Percentiles rank a stretch among this genome's conserved stretches.
These are phyloP conservation scores for Torrubiella hemipterigena DNA, from an alignment of 2,329 filamentous ascomycete species.

Conservation along the genomic window DNA sequence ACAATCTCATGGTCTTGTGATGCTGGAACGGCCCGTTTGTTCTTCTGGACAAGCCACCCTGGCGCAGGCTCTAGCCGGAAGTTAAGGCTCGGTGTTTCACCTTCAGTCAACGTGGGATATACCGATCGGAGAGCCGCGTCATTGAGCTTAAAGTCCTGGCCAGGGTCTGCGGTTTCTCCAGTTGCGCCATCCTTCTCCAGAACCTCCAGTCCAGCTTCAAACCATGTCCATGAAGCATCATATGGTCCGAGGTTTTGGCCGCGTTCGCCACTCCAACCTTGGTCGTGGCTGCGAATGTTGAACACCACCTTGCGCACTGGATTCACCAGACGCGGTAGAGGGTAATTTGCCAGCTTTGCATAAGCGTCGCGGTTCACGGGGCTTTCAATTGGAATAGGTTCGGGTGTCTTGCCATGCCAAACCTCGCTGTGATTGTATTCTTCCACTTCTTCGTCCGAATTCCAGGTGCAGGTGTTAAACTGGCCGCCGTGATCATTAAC, in stretches of 20 bases:
- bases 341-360: constrained; percentile 22
- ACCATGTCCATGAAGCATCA: constrained; percentile 45
- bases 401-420: constrained; percentile 2
- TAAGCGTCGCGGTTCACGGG: constrained; percentile 17
- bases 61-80: constrained; percentile 22
- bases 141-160: not conserved
- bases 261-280: constrained; percentile 37
- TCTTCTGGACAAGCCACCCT: constrained; percentile 34
- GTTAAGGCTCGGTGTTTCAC: too few species aligned
- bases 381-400: constrained; percentile 8
- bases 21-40: constrained; percentile 22
- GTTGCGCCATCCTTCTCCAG: too few species aligned
- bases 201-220: constrained; percentile 48
- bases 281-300: constrained; percentile 42
- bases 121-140: constrained; percentile 3
- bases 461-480: not conserved
- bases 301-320: constrained; percentile 52
- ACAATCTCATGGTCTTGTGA: constrained; percentile 32
- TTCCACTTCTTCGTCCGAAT: too few species aligned
- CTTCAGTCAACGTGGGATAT: not conserved
- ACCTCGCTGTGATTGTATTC: too few species aligned
- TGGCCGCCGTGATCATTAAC: constrained; percentile 6
- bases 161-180: too few species aligned
- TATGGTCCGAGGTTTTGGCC: constrained; percentile 25
- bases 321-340: constrained; percentile 26